Evolutionary conservation across 805 yeast species (phyloP), one percentile per base, ranked within the genome.

Genomic region (Brettanomyces anomalus): DNA sequence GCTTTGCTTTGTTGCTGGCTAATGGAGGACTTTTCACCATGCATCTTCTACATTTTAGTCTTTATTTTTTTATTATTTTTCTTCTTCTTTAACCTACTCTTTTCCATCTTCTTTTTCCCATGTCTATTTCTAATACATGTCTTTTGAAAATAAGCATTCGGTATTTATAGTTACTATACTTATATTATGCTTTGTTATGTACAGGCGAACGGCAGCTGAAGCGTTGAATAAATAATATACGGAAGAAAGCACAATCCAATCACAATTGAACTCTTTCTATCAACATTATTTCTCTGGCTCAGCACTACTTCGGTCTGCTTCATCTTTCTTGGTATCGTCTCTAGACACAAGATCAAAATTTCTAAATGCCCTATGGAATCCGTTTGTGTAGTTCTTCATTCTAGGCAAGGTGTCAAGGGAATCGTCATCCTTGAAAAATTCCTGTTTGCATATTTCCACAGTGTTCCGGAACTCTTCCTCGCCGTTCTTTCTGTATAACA

Each of bases 371-470:
- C 48, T 59, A 44, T 60, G 61, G 48, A 56, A 61, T 5, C 64
- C 66, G 40, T 54, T 61, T 1, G 48, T 45, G 10, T 43, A 41
- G 14, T 39, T 46, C 40, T 58, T 57, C 50, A 64, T 54, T 51
- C 64, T 55, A 30, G 67, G 68, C 24, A 49, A 46, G 39, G 50
- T 53, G 32, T 49, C 52, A 10, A 42, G 33, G 5, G 33, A 34
- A 19, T 44, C 43, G 18, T 51, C 54, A 13, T 43, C 49, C 37
- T 55, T 56, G 51, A 72, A 76, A 51, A 76, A 74, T 41, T 62
- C 64, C 19, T 54, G 52, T 45, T 73, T 75, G 68, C 76, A 65
- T 42, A 62, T 54, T 46, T 77, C 82, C n/a, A 85, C 93, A 10
- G 81, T 75, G 3, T 70, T 68, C 39, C 72, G 62, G 57, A 87